These are phyloP conservation scores for Calonectria honghensis DNA, from an alignment of 2,329 filamentous ascomycete species.

Conservation along the genomic window DNA sequence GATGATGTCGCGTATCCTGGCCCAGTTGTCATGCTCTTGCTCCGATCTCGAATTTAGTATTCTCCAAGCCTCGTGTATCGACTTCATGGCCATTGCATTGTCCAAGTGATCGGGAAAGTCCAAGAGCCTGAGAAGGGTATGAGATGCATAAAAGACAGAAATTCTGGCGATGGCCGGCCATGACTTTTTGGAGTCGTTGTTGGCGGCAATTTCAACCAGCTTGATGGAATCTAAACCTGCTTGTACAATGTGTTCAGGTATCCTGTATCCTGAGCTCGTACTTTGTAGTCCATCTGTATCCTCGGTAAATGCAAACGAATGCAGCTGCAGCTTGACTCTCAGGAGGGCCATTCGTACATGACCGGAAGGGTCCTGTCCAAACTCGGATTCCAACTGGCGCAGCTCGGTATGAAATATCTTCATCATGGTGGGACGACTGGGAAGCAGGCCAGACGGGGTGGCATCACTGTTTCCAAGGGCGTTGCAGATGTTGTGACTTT, in stretches of 20 bases:
- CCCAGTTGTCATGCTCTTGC: conserved; percentile 24
- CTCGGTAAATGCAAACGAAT: conserved; percentile 16
- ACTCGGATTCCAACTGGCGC: conserved; percentile 13
- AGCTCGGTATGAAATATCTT: conserved; percentile 20
- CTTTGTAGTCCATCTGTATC: background rate
- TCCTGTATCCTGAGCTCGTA: background rate
- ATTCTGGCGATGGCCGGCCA: conserved; percentile 20
- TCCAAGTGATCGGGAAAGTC: conserved; percentile 19
- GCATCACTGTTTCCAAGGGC: conserved; percentile 18
- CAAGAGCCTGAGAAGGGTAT: conserved; percentile 2
- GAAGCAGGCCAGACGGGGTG: conserved; percentile 18
- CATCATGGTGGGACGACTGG: conserved; percentile 13
- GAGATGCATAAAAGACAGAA: conserved; percentile 8
- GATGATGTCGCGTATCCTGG: conserved; percentile 19
- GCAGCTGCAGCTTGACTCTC: conserved; percentile 10
- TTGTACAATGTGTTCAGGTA: conserved; percentile 10
- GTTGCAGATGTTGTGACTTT: conserved; percentile 30
- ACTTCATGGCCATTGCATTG: conserved; percentile 14
- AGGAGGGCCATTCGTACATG: conserved; percentile 13
- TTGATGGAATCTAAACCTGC: conserved; percentile 21
- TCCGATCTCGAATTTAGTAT: conserved; percentile 21
- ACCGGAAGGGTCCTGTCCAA: background rate
- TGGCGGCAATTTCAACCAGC: conserved; percentile 5
- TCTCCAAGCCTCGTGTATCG: conserved; percentile 20
- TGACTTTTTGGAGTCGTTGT: background rate